Percentiles rank a stretch among this genome's conserved stretches.
Evolutionary conservation across 2,329 filamentous ascomycete genomes (phyloP).

Genomic region (Paraphoma sp.): DNA sequence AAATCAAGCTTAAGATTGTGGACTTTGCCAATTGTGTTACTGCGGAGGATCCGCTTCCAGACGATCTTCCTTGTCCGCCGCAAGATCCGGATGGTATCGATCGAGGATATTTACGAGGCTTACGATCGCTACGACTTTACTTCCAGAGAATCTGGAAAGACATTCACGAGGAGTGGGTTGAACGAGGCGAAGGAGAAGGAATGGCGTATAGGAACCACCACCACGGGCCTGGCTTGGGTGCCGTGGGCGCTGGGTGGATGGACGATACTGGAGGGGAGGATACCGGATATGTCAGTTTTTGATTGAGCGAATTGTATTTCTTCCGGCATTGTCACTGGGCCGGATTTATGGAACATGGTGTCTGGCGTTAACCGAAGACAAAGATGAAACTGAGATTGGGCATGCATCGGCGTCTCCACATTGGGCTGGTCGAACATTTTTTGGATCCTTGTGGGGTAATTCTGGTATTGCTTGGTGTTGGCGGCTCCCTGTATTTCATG

Average conservation of each 20-base stretch:
- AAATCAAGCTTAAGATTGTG: constrained; percentile 93
- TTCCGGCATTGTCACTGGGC: background rate
- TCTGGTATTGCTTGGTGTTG: background rate
- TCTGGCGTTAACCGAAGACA: background rate
- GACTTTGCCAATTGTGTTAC: constrained; percentile 99
- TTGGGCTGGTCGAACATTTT: background rate
- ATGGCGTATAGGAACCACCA: constrained; percentile 40
- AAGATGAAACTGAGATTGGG: background rate
- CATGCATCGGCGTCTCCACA: background rate
- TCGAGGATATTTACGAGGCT: constrained; percentile 84
- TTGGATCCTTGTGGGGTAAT: background rate
- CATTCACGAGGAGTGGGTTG: constrained; percentile 59
- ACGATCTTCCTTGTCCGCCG: constrained; percentile 75
- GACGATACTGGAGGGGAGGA: constrained; percentile 43
- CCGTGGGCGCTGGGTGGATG: constrained; percentile 42
- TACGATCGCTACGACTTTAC: constrained; percentile 80
- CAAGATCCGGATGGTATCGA: constrained; percentile 82
- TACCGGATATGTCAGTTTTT: constrained; percentile 48
- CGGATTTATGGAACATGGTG: background rate
- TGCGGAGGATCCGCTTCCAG: constrained; percentile 71
- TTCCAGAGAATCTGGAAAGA: constrained; percentile 88
- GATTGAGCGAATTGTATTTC: background rate
- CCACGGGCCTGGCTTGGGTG: constrained; percentile 42
- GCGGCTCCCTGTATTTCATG: background rate
- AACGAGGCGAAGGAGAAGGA: constrained; percentile 52